phyloP scores from a whole-genome alignment of 768 basidiomycete species.

The Paxillus rubicundulus region DNA sequence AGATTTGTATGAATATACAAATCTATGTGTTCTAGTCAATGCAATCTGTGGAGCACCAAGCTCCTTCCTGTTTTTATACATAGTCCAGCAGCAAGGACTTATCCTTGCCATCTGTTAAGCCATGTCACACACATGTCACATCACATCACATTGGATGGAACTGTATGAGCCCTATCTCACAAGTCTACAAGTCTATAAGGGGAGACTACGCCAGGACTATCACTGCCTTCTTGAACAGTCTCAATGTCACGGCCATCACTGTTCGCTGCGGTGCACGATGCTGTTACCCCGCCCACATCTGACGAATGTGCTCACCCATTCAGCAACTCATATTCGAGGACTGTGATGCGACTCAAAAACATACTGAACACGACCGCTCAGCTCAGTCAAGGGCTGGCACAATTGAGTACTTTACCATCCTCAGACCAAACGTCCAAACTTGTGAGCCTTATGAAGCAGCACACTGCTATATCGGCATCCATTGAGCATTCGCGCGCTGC shows the following conservation, averaged over 20 bases:
- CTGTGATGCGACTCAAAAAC: constrained; percentile 42
- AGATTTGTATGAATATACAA: too few species aligned
- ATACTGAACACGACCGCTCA: constrained; percentile 52
- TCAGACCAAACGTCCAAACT: constrained; percentile 63
- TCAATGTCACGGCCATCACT: constrained; percentile 19
- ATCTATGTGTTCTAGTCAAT: too few species aligned
- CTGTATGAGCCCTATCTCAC: too few species aligned
- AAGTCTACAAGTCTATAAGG: too few species aligned
- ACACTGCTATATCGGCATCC: constrained; percentile 41
- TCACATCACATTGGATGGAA: too few species aligned
- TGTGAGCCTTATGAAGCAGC: constrained; percentile 65
- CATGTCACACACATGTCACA: too few species aligned
- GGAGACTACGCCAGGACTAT: too few species aligned
- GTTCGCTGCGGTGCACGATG: constrained; percentile 27
- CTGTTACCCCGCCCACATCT: constrained; percentile 17
- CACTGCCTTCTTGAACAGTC: too few species aligned
- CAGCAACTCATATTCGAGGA: constrained; percentile 14
- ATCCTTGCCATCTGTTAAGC: too few species aligned
- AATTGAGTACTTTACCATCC: constrained; percentile 42
- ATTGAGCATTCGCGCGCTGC: constrained; percentile 24
- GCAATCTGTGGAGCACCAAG: too few species aligned
- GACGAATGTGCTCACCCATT: constrained; percentile 27
- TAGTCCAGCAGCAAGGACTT: too few species aligned
- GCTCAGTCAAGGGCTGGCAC: constrained; percentile 50
- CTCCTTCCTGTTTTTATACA: too few species aligned